These are phyloP conservation scores for Aegilops sharonensis DNA, from an alignment of 176 grass and related monocot species.

Conservation along the genomic window DNA sequence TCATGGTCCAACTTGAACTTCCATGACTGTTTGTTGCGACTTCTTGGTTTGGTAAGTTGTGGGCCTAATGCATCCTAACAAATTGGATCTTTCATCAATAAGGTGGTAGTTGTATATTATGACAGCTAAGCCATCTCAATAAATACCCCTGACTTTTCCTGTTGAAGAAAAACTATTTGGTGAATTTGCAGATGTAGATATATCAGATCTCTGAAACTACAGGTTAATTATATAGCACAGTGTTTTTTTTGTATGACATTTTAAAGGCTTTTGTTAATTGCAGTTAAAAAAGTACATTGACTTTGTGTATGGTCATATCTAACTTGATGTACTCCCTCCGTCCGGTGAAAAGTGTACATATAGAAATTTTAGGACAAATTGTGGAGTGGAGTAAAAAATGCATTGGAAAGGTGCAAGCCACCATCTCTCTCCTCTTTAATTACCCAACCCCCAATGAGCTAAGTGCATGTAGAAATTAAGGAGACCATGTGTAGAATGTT, in stretches of 20 bases:
- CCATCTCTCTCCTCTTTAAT: too few relatives aligned
- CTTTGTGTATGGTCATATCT: constrained; percentile 1
- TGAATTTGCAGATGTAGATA: constrained; percentile 18
- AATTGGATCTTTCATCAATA: constrained; percentile 22
- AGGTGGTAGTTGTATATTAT: constrained; percentile 8
- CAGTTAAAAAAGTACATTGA: neutral
- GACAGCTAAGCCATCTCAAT: constrained; percentile 12
- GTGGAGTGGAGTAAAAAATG: too few relatives aligned
- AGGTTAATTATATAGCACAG: neutral
- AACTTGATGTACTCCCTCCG: neutral
- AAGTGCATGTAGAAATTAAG: too few relatives aligned
- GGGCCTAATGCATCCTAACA: constrained; percentile 24
- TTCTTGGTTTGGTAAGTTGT: constrained; percentile 26
- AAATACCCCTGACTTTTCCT: neutral
- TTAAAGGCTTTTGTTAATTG: constrained; percentile 1
- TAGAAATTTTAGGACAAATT: too few relatives aligned
- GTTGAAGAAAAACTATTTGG: neutral
- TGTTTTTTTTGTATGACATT: neutral
- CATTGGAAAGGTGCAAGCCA: too few relatives aligned
- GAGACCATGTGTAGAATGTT: too few relatives aligned
- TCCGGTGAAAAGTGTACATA: too few relatives aligned
- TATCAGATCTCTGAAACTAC: neutral
- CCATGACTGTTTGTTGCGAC: constrained; percentile 28
- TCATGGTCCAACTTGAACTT: constrained; percentile 35
- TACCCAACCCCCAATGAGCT: too few relatives aligned